Evolutionary conservation across 768 basidiomycete species (phyloP), one percentile per base, ranked within the genome.

Genomic region (Podaxis mareebaensis): DNA sequence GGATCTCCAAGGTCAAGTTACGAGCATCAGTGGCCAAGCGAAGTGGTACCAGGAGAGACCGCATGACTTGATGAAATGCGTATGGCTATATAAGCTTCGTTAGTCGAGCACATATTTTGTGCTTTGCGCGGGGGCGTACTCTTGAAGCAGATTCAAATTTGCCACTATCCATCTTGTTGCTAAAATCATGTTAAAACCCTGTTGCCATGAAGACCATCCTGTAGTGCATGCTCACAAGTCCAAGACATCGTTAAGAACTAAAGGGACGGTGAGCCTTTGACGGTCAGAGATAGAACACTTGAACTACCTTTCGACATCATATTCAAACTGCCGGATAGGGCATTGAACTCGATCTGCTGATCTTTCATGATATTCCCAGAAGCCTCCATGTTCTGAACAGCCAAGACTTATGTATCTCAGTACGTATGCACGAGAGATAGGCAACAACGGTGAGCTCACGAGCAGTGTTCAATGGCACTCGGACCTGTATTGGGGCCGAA

Each of bases 361-460:
- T 89, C 85, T 66, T 85, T 87, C 2, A 83, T 81, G 51, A 96
- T 83, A 1, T 85, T 83, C 7, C 89, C 86, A 0, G 86, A 86
- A 0, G 92, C 93, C 65, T 91, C 89, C 84, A 96, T 88, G 70
- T 98, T 96, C 76, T 97, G 95, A 17, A 96, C 90, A 0, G 95
- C 93, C 54, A 96, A 79, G 13, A 95, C 80, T 81, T 49, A 15
- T 46, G 57, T 30, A 26, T 52, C 57, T 55, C 10, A 22, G n/a
- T 22, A 24, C n/a, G 44, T 17, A 24, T 5, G 22, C 1, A 20
- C 3, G 6, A 33, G 7, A 54, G 58, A 30, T 6, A 4, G 20
- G n/a, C 3, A 33, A 24, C 3, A 33, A 20, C 12, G 51, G 36
- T 33, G 40, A 53, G 74, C 80, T 69, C 63, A 84, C 89, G 77